Evolutionary conservation across 192 early-diverging fungal species (phyloP), one percentile per base, ranked within the genome.

Genomic region (Phlyctochytrium arcticum): DNA sequence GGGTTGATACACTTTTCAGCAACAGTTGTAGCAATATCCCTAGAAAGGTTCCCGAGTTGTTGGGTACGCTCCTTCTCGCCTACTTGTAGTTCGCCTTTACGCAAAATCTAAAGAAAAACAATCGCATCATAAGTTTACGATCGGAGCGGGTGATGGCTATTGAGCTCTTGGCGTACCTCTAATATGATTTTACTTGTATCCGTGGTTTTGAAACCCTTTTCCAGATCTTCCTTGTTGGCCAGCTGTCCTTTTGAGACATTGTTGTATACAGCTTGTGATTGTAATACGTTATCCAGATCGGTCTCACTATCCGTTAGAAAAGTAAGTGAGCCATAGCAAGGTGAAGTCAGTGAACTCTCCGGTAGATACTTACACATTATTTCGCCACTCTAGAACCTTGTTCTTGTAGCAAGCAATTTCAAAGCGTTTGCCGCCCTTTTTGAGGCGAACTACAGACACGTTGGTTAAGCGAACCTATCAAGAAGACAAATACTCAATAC

Each of bases 391-490:
- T 58, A 91, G 75, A 32, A 96, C 95, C 73, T 99, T 98, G 82
- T 98, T 99, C 72, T 96, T 97, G 79, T 98, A 99, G 74, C 92
- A 96, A 9, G 97, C 97, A 36, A 99, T 85, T 71, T 99, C 97
- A 62, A 98, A 99, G 32, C 97, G 87, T 74, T 94, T 96, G 36
- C 97, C 97, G 30, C 94, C 95, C 76, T 95, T 97, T 65, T 90
- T 90, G 58, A 97, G 77, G 37, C 93, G 90, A 17, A 99, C 97
- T 35, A 97, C 72, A 6, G 95, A 95, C 48, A 99, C 95, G 70
- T 99, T 99, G 47, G 96, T 97, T 42, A 99, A 78, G 51, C 88
- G 89, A 64, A 84, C 50, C 60, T 75, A 61, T 36, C 68, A 26
- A 23, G 60, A 8, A 62, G 29, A n/a, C 21, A n/a, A 24, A 34